Evolutionary conservation across 345 rosid genomes (phyloP).

Genomic region (Murraya paniculata): DNA sequence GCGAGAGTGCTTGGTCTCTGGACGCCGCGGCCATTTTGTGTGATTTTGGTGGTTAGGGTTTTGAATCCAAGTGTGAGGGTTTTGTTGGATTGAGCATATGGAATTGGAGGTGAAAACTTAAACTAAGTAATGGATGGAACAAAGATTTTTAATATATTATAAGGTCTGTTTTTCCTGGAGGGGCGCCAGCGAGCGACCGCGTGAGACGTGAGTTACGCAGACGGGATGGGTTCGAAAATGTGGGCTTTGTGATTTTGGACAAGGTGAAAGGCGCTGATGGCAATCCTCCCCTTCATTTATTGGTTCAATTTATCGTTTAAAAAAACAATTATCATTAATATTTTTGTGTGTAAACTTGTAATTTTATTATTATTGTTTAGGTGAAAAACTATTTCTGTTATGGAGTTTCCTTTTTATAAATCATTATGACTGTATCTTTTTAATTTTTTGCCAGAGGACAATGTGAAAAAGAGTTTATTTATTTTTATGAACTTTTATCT

Average conservation of each 20-base stretch:
- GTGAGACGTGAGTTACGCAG: neutral
- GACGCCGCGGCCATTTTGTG: constrained; percentile 28
- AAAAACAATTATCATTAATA: neutral
- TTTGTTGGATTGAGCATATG: constrained; percentile 7
- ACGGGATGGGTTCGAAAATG: neutral
- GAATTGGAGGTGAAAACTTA: neutral
- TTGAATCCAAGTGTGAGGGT: constrained; percentile 8
- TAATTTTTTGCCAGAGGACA: neutral
- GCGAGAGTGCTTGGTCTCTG: constrained; percentile 69
- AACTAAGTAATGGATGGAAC: neutral
- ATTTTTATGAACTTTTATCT: too few species aligned
- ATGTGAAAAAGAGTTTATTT: neutral
- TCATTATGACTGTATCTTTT: too few species aligned
- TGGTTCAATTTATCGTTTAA: neutral
- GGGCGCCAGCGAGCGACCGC: neutral
- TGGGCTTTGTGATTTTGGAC: neutral
- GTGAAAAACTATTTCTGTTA: too few species aligned
- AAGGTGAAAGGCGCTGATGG: neutral
- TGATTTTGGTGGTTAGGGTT: constrained; percentile 9
- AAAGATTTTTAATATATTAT: too few species aligned
- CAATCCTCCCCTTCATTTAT: neutral
- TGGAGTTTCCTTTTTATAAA: neutral
- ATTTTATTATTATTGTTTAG: too few species aligned
- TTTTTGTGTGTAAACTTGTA: too few species aligned
- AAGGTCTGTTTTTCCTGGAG: too few species aligned